A percentile compares a stretch with the other conserved stretches of the same genome.
Conservation (phyloP, 306 rosid species). For the Argentina anserina region DNA sequence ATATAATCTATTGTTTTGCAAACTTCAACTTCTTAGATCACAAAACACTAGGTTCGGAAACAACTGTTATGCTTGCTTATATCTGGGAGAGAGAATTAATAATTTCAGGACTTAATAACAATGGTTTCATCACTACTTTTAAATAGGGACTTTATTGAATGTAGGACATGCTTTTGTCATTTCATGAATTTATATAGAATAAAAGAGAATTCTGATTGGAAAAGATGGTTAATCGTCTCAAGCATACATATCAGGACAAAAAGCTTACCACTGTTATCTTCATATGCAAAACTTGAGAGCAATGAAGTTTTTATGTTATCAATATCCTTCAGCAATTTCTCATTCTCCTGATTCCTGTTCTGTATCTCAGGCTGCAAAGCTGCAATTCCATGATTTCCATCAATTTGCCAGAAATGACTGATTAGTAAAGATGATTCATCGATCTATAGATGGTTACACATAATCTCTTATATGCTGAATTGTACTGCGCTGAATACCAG, state of each 20-base stretch:
- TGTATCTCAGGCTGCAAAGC: slow-evolving; percentile 50
- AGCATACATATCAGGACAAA: slow-evolving; percentile 1
- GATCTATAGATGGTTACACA: background rate
- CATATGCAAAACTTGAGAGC: slow-evolving; percentile 44
- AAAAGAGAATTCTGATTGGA: background rate
- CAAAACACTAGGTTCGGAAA: background rate
- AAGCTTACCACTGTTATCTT: slow-evolving; percentile 33
- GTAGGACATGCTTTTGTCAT: background rate
- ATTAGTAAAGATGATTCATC: background rate
- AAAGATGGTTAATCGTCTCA: background rate
- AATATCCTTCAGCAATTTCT: slow-evolving; percentile 54
- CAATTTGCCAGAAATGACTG: background rate
- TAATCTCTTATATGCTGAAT: background rate
- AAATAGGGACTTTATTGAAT: background rate
- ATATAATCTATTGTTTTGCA: background rate
- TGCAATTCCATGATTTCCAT: slow-evolving; percentile 32
- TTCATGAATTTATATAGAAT: background rate
- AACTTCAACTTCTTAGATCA: background rate
- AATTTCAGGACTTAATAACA: background rate
- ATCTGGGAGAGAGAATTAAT: background rate
- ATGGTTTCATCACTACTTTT: background rate
- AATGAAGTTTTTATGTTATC: slow-evolving; percentile 43
- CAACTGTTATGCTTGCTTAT: background rate
- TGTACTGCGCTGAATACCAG: background rate
- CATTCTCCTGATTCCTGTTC: slow-evolving; percentile 47